phyloP scores from a whole-genome alignment of 345 rosid genomes.

The Salix brachista region DNA sequence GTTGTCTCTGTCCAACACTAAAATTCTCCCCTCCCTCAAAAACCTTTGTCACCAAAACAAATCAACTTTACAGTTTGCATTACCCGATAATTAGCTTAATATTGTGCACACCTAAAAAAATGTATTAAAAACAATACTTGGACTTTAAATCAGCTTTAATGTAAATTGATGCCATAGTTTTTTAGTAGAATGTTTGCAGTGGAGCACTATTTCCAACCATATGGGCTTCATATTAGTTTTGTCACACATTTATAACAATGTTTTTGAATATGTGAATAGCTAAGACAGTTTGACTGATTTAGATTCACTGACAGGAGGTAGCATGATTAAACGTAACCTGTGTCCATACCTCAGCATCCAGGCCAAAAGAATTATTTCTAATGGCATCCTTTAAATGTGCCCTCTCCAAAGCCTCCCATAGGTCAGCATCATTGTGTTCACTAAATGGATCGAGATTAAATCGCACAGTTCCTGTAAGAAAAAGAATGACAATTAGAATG shows the following conservation, averaged over 20 bases:
- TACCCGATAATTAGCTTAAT: neutral
- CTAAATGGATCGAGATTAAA: slow-evolving; percentile 96
- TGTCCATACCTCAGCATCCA: slow-evolving; percentile 73
- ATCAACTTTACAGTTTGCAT: neutral
- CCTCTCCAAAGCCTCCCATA: slow-evolving; percentile 98
- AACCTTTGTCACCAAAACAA: slow-evolving; percentile 13
- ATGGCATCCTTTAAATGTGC: slow-evolving; percentile 92
- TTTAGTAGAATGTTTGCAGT: neutral
- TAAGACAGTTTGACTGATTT: neutral
- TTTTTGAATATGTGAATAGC: neutral
- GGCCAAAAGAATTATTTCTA: slow-evolving; percentile 71
- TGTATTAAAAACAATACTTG: neutral
- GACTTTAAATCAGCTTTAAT: slow-evolving; percentile 1
- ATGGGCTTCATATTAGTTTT: neutral
- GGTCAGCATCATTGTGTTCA: slow-evolving; percentile 93
- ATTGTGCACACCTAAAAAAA: neutral
- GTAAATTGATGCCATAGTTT: neutral
- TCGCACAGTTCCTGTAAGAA: slow-evolving; percentile 69
- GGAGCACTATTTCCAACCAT: neutral
- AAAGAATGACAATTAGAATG: neutral
- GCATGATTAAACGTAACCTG: neutral
- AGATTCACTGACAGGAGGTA: neutral
- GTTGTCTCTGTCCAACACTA: slow-evolving; percentile 35
- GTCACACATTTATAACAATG: neutral
- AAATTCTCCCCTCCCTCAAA: slow-evolving; percentile 35